Conservation (phyloP, 2,329 filamentous ascomycete genomes). For the Sphaerulina populicola region DNA sequence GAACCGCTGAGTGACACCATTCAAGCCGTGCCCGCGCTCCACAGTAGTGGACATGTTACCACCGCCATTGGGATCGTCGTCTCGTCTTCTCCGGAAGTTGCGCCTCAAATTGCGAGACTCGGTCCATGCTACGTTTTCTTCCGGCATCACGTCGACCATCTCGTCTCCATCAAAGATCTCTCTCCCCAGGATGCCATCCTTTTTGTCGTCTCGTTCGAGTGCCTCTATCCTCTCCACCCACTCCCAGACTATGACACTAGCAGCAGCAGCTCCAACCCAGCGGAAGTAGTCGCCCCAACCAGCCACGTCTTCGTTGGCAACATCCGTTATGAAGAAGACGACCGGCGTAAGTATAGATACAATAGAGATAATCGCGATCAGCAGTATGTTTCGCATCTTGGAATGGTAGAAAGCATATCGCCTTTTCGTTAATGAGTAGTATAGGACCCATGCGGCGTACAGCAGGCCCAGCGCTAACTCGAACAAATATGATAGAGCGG, state of each 20-base stretch:
- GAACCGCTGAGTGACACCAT: conserved; percentile 24
- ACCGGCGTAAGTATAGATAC: conserved; percentile 79
- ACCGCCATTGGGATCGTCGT: conserved; percentile 23
- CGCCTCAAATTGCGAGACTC: conserved; percentile 35
- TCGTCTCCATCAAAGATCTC: conserved; percentile 93
- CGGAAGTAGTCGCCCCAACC: conserved; percentile 93
- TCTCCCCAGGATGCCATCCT: conserved; percentile 80
- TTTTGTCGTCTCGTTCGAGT: conserved; percentile 83
- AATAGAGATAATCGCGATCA: conserved; percentile 71
- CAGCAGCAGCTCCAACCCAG: conserved; percentile 91
- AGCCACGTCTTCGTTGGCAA: conserved; percentile 73
- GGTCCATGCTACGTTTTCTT: conserved; percentile 48
- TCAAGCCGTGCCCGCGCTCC: conserved; percentile 22
- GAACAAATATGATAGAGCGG: conserved; percentile 83
- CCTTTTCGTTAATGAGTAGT: conserved; percentile 86
- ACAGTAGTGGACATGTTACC: conserved; percentile 22
- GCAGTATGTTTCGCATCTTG: conserved; percentile 78
- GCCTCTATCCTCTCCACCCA: conserved; percentile 95
- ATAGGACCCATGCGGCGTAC: conserved; percentile 89
- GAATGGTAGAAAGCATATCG: conserved; percentile 84
- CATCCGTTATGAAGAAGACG: conserved; percentile 87
- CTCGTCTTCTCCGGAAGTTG: conserved; percentile 28
- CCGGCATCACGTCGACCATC: conserved; percentile 64
- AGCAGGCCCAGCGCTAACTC: conserved; percentile 76
- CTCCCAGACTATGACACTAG: conserved; percentile 96